phyloP scores from a whole-genome alignment of 305 asterid species.

The Stenogyne calaminthoides region DNA sequence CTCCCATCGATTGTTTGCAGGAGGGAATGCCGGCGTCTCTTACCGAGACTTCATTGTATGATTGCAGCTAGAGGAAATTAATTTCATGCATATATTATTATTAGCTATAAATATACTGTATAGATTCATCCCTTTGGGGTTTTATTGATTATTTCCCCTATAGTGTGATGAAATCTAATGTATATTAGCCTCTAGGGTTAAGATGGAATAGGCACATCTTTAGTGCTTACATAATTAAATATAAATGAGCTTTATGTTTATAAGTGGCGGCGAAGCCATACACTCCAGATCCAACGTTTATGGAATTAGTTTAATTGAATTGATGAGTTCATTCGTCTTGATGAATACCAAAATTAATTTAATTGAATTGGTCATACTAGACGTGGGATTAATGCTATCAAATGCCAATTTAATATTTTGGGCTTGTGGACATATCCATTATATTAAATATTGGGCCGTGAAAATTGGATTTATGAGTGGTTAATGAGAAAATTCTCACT shows the following conservation, averaged over 20 bases:
- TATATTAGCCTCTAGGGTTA: background rate
- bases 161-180: conserved; percentile 51
- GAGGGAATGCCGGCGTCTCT: conserved; percentile 69
- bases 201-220: background rate
- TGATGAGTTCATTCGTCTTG: too few relatives aligned
- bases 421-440: too few relatives aligned
- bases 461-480: too few relatives aligned
- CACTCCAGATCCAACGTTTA: too few relatives aligned
- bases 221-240: conserved; percentile 9
- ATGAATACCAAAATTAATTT: too few relatives aligned
- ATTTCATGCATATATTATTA: background rate
- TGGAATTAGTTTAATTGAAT: too few relatives aligned
- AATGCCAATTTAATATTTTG: too few relatives aligned
- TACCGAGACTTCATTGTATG: conserved; percentile 45
- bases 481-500: too few relatives aligned
- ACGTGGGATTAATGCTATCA: too few relatives aligned
- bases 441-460: too few relatives aligned
- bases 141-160: conserved; percentile 37
- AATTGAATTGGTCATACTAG: too few relatives aligned
- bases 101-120: conserved; percentile 1
- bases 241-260: background rate
- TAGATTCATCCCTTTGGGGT: conserved; percentile 57
- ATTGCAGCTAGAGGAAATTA: conserved; percentile 36
- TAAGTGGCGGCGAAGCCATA: too few relatives aligned
- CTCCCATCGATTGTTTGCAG: conserved; percentile 83